Base-by-base conservation (phyloP, 768 basidiomycete species). In the Phlebiopsis gigantea region DNA sequence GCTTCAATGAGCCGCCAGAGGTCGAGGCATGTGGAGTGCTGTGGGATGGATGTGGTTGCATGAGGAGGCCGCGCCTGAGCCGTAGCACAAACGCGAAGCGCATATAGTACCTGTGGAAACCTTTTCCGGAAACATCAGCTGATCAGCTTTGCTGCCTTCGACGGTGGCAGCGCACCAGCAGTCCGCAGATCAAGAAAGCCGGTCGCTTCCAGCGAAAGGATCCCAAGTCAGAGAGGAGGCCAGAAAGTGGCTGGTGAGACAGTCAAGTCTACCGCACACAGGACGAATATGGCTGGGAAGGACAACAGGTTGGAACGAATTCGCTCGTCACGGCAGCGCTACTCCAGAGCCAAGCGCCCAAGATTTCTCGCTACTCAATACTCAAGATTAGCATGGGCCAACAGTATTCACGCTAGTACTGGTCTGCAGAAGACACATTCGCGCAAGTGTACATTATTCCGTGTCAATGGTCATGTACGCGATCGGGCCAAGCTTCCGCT, bases 11-110 rank as follows among this genome's bases (percentile, higher is more conserved):
- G 24, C 61, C 49, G 28, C 57, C 56, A 49, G 64, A 60, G 21
- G 67, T 26, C 28, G 64, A 60, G 9, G 66, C 52, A 46, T 66
- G 61, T 55, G 64, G 17, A 43, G 53, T 21, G 58, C 57, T 53
- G 60, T 62, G 56, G 69, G 62, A 44, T 25, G 73, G 69, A 70
- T 81, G 77, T 64, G 79, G 65, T 76, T 80, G 79, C 82, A 85
- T 84, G 74, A 81, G 74, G 69, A 81, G 76, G 73, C 78, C 74
- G 69, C 72, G 77, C 77, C 79, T 76, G 56, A 74, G 69, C 62
- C 74, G 73, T 60, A 79, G 68, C 53, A 75, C 54, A 62, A 75
- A 71, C 63, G 75, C 77, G 67, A 78, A 65, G 74, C 76, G 78
- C 81, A 84, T 84, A 76, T 68, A 46, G 45, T 46, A 55, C 31